Evolutionary conservation across 257 asterid species (phyloP).

Genomic region (Capsicum baccatum): DNA sequence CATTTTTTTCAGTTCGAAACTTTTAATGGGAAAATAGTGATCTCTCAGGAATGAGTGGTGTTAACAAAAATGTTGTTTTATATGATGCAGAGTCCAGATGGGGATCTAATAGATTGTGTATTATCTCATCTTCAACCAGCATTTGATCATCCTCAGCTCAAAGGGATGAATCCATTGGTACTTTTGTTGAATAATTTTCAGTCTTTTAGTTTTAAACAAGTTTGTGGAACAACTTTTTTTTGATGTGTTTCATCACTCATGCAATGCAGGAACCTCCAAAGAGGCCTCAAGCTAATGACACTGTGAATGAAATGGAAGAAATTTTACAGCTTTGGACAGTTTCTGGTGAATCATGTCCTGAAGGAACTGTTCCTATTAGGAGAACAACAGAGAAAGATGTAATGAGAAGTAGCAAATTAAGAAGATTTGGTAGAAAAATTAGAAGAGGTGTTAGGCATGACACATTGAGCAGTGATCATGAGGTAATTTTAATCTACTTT

Average conservation of each 20-base stretch:
- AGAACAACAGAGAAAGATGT: constrained; percentile 78
- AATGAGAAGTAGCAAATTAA: constrained; percentile 56
- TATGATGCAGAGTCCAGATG: constrained; percentile 79
- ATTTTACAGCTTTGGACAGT: constrained; percentile 62
- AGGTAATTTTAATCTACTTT: constrained; percentile 49
- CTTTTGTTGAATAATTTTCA: not conserved
- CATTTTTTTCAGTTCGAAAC: too few species aligned
- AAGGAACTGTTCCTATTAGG: constrained; percentile 78
- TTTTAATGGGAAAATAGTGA: too few species aligned
- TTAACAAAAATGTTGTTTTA: not conserved
- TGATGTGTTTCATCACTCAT: not conserved
- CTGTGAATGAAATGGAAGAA: constrained; percentile 41
- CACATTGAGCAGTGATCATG: constrained; percentile 82
- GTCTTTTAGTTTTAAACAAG: not conserved
- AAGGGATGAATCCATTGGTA: constrained; percentile 93
- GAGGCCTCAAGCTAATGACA: constrained; percentile 66
- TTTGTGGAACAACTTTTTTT: not conserved
- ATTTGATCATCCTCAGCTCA: constrained; percentile 88
- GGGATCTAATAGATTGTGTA: constrained; percentile 83
- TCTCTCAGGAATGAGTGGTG: too few species aligned
- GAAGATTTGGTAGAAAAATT: constrained; percentile 78
- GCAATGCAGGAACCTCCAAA: constrained; percentile 75
- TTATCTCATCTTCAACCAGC: constrained; percentile 92
- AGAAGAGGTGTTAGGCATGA: constrained; percentile 67
- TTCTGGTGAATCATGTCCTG: constrained; percentile 77